Evolutionary conservation across 2,329 filamentous ascomycete genomes (phyloP).

Genomic region (Pseudocercospora macadamiae): DNA sequence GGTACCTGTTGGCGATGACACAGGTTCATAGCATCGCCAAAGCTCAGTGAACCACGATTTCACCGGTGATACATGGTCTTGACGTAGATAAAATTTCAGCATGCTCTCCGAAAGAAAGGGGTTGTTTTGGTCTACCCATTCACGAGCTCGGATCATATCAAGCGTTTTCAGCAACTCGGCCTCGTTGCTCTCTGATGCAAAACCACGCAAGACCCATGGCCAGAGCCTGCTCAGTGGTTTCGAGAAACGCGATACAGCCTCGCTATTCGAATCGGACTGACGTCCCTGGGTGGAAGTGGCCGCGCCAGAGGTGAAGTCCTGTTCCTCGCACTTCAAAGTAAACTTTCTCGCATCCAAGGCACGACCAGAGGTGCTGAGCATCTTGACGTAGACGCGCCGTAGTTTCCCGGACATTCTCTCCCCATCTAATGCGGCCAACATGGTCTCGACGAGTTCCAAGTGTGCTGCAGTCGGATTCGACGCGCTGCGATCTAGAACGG

Average conservation of each 20-base stretch:
- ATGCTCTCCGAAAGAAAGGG: conserved; percentile 8
- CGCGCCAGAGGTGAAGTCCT: neutral
- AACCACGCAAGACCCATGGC: conserved; percentile 57
- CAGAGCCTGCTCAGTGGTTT: no score
- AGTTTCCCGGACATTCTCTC: neutral
- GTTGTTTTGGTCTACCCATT: neutral
- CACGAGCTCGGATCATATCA: conserved; percentile 51
- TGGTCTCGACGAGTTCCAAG: neutral
- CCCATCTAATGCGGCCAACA: neutral
- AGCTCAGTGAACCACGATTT: conserved; percentile 63
- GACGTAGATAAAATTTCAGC: conserved; percentile 62
- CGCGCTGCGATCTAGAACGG: neutral
- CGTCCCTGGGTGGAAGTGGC: neutral
- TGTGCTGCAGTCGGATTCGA: neutral
- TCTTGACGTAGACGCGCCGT: neutral
- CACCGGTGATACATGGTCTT: conserved; percentile 61
- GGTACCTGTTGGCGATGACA: no score
- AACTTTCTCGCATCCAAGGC: neutral
- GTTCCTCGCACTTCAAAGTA: neutral
- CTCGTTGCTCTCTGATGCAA: conserved; percentile 63
- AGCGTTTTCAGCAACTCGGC: conserved; percentile 61
- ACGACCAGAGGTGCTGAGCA: neutral
- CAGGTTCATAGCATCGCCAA: neutral
- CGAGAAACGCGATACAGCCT: no score
- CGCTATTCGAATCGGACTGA: neutral